Evolutionary conservation across 2,329 filamentous ascomycete genomes (phyloP).

Genomic region (Xylariaceae sp.): DNA sequence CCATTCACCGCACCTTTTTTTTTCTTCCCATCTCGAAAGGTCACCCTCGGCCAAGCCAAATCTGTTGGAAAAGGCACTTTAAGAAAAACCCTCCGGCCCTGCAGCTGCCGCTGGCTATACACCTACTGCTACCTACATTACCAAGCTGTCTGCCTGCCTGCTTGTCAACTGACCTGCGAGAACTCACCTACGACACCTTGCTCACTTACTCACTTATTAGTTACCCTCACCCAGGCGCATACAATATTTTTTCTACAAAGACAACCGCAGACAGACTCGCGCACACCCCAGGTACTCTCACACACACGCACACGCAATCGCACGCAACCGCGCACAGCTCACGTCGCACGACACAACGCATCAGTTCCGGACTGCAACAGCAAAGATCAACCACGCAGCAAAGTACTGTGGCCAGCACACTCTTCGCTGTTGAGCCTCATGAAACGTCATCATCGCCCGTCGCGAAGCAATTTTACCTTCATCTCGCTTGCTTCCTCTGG

Average conservation of each 20-base stretch:
- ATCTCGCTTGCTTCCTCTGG: too few species aligned
- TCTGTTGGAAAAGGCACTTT: not conserved
- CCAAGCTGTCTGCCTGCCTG: too few species aligned
- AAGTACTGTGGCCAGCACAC: slow-evolving; percentile 1
- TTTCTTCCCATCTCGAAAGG: not conserved
- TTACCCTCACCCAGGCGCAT: too few species aligned
- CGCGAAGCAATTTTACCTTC: too few species aligned
- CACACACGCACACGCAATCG: not conserved
- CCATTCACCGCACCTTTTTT: slow-evolving; percentile 5
- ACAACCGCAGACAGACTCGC: not conserved
- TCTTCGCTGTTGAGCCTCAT: slow-evolving; percentile 16
- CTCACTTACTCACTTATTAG: too few species aligned
- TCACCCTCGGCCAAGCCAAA: not conserved
- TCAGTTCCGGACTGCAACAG: slow-evolving; percentile 15
- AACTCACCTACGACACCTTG: too few species aligned
- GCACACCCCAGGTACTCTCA: not conserved
- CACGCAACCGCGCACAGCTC: not conserved
- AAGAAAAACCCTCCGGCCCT: slow-evolving; percentile 7
- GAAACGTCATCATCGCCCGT: slow-evolving; percentile 13
- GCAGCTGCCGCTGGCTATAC: slow-evolving; percentile 3
- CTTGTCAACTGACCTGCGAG: too few species aligned
- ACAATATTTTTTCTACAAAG: too few species aligned
- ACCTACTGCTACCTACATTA: not conserved
- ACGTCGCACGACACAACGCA: slow-evolving; percentile 4
- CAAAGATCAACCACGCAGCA: slow-evolving; percentile 6